Conservation (phyloP, 1,139 yeast genomes). For the Yamadazyma sp. region DNA sequence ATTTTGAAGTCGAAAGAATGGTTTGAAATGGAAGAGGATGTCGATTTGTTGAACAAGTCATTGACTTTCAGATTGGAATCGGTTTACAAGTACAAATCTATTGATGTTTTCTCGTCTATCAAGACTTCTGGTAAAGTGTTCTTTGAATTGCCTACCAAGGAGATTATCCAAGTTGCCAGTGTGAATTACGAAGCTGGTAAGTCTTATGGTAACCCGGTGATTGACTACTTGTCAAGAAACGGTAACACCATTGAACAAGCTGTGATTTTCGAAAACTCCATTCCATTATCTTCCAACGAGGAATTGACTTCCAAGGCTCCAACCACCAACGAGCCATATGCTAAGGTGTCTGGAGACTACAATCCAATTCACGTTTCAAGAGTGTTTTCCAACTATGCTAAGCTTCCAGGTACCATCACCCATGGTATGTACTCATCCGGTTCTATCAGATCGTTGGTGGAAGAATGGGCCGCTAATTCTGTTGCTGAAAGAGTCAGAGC, state of each 20-base stretch:
- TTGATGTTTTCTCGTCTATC: slow-evolving; percentile 74
- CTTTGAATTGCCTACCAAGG: slow-evolving; percentile 91
- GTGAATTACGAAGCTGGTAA: slow-evolving; percentile 89
- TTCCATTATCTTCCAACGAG: slow-evolving; percentile 82
- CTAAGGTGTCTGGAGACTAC: slow-evolving; percentile 96
- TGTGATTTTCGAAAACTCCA: slow-evolving; percentile 81
- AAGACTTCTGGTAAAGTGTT: slow-evolving; percentile 81
- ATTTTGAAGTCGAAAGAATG: slow-evolving; percentile 94
- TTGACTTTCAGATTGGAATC: slow-evolving; percentile 91
- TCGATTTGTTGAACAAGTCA: slow-evolving; percentile 74
- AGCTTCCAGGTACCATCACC: slow-evolving; percentile 94
- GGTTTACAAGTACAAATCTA: slow-evolving; percentile 76
- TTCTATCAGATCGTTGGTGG: slow-evolving; percentile 87
- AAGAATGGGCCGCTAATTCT: slow-evolving; percentile 98
- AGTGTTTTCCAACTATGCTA: slow-evolving; percentile 90
- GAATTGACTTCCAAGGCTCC: slow-evolving; percentile 75
- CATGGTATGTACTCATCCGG: slow-evolving; percentile 99
- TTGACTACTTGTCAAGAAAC: slow-evolving; percentile 87
- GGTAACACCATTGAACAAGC: slow-evolving; percentile 96
- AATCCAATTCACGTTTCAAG: slow-evolving; percentile 98
- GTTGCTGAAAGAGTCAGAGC: slow-evolving; percentile 95
- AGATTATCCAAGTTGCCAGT: slow-evolving; percentile 81
- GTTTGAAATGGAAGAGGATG: slow-evolving; percentile 79
- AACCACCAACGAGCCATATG: slow-evolving; percentile 90
- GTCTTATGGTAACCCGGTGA: slow-evolving; percentile 96